Conservation (phyloP, 306 rosid genomes). For the Inga leiocalycina region DNA sequence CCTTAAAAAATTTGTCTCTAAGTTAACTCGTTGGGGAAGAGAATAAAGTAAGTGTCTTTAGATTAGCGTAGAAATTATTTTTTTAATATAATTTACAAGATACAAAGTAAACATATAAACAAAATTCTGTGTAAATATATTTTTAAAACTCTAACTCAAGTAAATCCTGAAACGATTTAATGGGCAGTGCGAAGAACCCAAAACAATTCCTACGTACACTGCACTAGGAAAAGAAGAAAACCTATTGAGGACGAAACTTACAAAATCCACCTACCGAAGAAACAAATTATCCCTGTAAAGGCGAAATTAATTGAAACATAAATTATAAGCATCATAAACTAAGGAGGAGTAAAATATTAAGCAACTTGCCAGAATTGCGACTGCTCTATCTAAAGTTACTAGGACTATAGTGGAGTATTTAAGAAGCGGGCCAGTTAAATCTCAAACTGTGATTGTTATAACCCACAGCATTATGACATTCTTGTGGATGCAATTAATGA, state of each 20-base stretch:
- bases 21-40: background rate
- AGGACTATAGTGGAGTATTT: too few species aligned
- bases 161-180: background rate
- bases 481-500: conserved; percentile 57
- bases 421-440: too few species aligned
- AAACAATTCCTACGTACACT: background rate
- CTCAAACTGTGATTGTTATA: conserved; percentile 26
- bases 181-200: background rate
- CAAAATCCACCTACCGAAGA: conserved; percentile 3
- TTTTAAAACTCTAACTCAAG: too few species aligned
- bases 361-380: background rate
- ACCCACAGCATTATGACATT: conserved; percentile 86
- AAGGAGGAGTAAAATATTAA: background rate
- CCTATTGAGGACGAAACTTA: background rate
- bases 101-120: too few species aligned
- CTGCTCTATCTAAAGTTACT: conserved; percentile 15
- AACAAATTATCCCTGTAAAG: background rate
- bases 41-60: background rate
- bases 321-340: too few species aligned
- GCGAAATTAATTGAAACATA: background rate
- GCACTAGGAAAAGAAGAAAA: background rate
- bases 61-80: too few species aligned
- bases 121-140: too few species aligned
- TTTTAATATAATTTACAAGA: too few species aligned
- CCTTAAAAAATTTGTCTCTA: background rate